Evolutionary conservation across 495 filamentous ascomycete species (phyloP), one percentile per base, ranked within the genome.

Genomic region (Neurospora cerealis): DNA sequence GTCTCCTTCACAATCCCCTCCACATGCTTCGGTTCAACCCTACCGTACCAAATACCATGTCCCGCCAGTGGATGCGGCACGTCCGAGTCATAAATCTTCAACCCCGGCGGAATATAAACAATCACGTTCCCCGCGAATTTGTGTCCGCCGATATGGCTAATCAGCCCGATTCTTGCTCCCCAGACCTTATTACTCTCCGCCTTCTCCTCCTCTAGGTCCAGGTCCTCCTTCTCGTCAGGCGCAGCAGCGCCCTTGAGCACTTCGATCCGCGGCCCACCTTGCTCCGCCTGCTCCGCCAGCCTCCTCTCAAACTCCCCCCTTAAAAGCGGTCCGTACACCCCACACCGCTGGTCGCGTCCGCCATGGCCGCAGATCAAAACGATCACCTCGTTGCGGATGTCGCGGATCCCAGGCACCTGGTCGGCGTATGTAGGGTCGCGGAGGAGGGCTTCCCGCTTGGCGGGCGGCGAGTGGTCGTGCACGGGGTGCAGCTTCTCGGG

Each of bases 121-220:
- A 98, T 94, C 17, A 97, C 90, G 83, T 98, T 98, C 4, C 95
- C 95, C 0, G 95, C 95, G 78, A 91, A 97, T 75, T 96, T 96
- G 77, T 98, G 95, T 1, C 95, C 95, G 1, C 94, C 93, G 71
- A 98, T 88, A 83, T 98, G 95, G 79, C 92, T 95, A 73, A 95
- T 93, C 69, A 92, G 80, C 2, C 89, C 93, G 7, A 97, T 87
- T 84, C 82, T 66, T 69, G 72, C 46, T 69, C 73, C 24, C 62
- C 48, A 24, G 44, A 74, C 32, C 60, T 73, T 24, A 66, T 69
- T n/a, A 17, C 44, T 4, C 32, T 78, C 15, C 74, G 11, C 38
- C 38, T 39, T 13, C 11, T 39, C 74, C 19, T 70, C 76, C 34
- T 75, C 74, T 42, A 72, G 75, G 13, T 75, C 75, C 3, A 80